phyloP scores from a whole-genome alignment of 2,329 filamentous ascomycete species.

The Chrysoporthe puriensis region DNA sequence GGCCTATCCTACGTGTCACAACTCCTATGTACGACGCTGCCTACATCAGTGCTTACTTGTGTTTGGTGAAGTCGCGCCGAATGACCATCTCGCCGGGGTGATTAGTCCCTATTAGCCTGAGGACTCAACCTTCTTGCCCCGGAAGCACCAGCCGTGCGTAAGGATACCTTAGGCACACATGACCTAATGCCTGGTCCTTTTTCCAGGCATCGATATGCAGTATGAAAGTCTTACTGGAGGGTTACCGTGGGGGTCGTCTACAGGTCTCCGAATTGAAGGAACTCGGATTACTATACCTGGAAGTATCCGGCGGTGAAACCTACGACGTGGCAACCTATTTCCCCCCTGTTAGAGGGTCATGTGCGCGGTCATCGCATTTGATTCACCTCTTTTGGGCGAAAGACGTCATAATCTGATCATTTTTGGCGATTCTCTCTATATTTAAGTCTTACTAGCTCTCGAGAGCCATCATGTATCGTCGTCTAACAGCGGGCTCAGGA shows the following conservation, averaged over 20 bases:
- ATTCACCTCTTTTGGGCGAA: background rate
- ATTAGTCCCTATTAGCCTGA: background rate
- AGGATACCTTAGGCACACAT: background rate
- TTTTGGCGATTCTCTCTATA: too few relatives aligned
- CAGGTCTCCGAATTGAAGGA: background rate
- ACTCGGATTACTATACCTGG: background rate
- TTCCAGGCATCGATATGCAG: background rate
- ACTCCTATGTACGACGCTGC: background rate
- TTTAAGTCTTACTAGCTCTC: background rate
- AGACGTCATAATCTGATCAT: background rate
- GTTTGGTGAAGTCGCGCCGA: background rate
- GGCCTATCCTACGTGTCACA: background rate
- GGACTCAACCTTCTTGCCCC: background rate
- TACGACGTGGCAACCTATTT: background rate
- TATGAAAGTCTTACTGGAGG: background rate
- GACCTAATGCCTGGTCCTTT: background rate
- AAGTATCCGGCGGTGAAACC: slow-evolving; percentile 3
- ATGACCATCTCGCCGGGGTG: background rate
- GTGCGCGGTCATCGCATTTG: background rate
- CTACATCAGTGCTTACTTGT: slow-evolving; percentile 1
- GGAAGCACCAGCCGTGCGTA: background rate
- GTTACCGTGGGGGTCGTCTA: background rate
- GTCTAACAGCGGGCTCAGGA: too few relatives aligned
- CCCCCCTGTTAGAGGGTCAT: background rate
- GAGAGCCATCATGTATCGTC: too few relatives aligned